A percentile compares a stretch with the other conserved stretches of the same genome.
These are phyloP conservation scores for Rubroshorea leprosula DNA, from an alignment of 345 rosid genomes.

Conservation along the genomic window DNA sequence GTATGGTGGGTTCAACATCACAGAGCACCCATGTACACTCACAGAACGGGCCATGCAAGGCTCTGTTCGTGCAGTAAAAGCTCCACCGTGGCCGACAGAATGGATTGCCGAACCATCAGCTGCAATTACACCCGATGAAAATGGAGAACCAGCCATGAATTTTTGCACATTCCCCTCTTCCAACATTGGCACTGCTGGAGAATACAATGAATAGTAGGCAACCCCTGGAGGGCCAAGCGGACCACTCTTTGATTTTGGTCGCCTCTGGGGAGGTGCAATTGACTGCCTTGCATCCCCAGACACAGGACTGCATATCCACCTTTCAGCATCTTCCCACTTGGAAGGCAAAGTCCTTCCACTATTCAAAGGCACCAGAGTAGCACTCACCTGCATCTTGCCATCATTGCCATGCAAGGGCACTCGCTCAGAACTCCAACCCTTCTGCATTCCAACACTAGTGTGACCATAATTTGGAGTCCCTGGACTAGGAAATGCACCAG, in stretches of 20 bases:
- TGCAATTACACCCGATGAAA: constrained; percentile 61
- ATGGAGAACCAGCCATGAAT: constrained; percentile 59
- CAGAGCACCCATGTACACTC: constrained; percentile 89
- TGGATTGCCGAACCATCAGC: constrained; percentile 40
- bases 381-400: constrained; percentile 49
- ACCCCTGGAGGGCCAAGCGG: constrained; percentile 92
- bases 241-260: constrained; percentile 95
- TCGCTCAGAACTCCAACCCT: constrained; percentile 96
- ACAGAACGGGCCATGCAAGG: constrained; percentile 86
- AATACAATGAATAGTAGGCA: constrained; percentile 62
- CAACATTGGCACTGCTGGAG: constrained; percentile 65
- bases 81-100: constrained; percentile 31
- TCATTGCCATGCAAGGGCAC: constrained; percentile 55
- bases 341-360: constrained; percentile 88
- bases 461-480: constrained; percentile 72
- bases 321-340: constrained; percentile 99
- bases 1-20: constrained; percentile 34
- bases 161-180: constrained; percentile 45
- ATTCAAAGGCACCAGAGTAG: constrained; percentile 50
- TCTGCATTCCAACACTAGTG: constrained; percentile 56
- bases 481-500: constrained; percentile 77
- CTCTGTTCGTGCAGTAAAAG: constrained; percentile 42
- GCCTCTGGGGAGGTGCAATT: constrained; percentile 42
- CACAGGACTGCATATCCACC: constrained; percentile 96
- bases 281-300: constrained; percentile 60